Evolutionary conservation across 2,329 filamentous ascomycete genomes (phyloP).

Genomic region (Xylaria sp.): DNA sequence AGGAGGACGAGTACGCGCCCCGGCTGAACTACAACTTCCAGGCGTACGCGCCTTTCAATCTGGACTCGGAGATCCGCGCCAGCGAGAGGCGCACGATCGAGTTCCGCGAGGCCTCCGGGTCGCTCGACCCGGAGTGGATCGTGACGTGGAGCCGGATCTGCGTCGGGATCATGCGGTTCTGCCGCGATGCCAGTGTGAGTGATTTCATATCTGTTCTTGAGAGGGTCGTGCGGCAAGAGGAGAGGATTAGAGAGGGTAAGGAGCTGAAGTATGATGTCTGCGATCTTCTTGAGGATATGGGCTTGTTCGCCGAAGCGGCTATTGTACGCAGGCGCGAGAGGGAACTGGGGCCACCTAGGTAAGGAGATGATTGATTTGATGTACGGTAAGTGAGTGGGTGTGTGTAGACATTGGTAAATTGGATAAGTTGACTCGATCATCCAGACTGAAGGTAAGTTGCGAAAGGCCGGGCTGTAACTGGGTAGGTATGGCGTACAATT

Average conservation of each 20-base stretch:
- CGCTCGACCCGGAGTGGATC: slow-evolving; percentile 52
- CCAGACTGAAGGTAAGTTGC: too few species aligned
- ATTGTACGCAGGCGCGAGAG: slow-evolving; percentile 42
- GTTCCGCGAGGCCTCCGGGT: slow-evolving; percentile 53
- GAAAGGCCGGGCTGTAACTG: too few species aligned
- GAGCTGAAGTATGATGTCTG: slow-evolving; percentile 50
- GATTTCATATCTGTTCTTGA: slow-evolving; percentile 46
- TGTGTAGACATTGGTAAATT: too few species aligned
- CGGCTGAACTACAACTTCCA: slow-evolving; percentile 45
- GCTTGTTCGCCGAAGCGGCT: slow-evolving; percentile 49
- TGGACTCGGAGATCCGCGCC: neutral
- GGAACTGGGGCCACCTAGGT: slow-evolving; percentile 37
- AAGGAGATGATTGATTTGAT: neutral
- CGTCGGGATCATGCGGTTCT: slow-evolving; percentile 45
- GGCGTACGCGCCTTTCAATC: slow-evolving; percentile 23
- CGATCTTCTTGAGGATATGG: slow-evolving; percentile 52
- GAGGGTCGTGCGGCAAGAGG: slow-evolving; percentile 46
- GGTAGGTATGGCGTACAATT: too few species aligned
- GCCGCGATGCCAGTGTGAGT: slow-evolving; percentile 26
- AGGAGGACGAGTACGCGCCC: too few species aligned
- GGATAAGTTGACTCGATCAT: too few species aligned
- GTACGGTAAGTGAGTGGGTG: neutral
- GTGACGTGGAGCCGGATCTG: slow-evolving; percentile 51
- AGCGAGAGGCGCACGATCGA: slow-evolving; percentile 46
- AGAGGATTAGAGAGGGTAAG: slow-evolving; percentile 38